A percentile compares a stretch with the other conserved stretches of the same genome.
These are phyloP conservation scores for Gracilaria caudata DNA, from an alignment of 23 red algal genomes.

Conservation along the genomic window DNA sequence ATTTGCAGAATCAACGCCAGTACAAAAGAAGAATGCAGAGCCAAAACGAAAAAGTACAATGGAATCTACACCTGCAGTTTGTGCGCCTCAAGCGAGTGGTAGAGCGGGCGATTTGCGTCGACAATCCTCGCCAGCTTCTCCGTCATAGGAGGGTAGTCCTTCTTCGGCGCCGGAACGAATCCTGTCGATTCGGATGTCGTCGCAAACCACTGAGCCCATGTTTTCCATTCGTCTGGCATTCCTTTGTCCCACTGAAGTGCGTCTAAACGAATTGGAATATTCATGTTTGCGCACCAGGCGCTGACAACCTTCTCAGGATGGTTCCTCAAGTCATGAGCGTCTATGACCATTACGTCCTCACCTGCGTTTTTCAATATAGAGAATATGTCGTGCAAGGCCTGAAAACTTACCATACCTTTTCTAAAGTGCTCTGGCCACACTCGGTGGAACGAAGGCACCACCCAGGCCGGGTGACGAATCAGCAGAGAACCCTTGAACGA, in stretches of 20 bases:
- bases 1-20: no score
- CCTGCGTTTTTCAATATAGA: conserved; percentile 21
- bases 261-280: neutral
- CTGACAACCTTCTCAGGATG: conserved; percentile 28
- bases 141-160: neutral
- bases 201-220: conserved; percentile 16
- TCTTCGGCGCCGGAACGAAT: neutral
- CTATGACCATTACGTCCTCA: conserved; percentile 9
- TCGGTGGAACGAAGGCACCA: neutral
- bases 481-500: conserved; percentile 22
- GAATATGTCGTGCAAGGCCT: neutral
- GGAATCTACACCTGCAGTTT: conserved; percentile 16
- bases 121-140: conserved; percentile 16
- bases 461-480: conserved; percentile 34
- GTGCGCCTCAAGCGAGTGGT: conserved; percentile 7
- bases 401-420: conserved; percentile 7
- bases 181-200: conserved; percentile 16
- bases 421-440: conserved; percentile 27
- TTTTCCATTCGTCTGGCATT: conserved; percentile 31
- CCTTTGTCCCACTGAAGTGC: conserved; percentile 12
- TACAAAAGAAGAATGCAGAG: no score
- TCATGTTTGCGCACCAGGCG: conserved; percentile 15
- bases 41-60: no score
- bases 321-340: conserved; percentile 19
- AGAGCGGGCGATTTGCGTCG: conserved; percentile 18